phyloP scores from a whole-genome alignment of 257 asterid species.

The Petunia secreta region DNA sequence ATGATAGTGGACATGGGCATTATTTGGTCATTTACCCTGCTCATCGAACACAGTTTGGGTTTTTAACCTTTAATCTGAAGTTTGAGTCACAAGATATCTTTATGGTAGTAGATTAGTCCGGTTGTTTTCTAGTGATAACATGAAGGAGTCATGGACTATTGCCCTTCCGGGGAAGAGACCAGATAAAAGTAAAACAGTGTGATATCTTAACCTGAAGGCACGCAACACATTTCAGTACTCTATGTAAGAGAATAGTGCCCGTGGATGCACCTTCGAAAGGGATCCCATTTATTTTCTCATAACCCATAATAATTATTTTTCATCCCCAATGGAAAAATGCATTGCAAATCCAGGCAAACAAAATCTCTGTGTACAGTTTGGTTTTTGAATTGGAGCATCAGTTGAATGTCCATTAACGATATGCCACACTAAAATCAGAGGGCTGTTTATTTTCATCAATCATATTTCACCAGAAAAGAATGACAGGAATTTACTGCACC shows the following conservation, averaged over 20 bases:
- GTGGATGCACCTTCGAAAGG: not conserved
- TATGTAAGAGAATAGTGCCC: not conserved
- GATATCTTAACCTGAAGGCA: not conserved
- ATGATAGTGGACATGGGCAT: not conserved
- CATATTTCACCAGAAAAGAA: not conserved
- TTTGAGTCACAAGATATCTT: not conserved
- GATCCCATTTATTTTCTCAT: not conserved
- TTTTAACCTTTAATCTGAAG: not conserved
- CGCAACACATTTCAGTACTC: not conserved
- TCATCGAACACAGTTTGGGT: not conserved
- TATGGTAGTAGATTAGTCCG: not conserved
- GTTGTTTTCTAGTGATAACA: not conserved
- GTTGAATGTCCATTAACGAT: not conserved
- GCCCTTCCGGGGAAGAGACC: not conserved
- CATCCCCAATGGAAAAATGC: not conserved
- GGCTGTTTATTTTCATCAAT: not conserved
- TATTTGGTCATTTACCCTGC: not conserved
- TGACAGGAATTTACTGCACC: conserved; percentile 42
- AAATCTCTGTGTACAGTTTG: not conserved
- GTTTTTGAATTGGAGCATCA: not conserved
- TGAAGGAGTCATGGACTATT: not conserved
- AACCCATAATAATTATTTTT: not conserved
- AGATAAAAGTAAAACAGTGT: not conserved
- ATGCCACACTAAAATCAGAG: not conserved
- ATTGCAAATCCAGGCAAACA: conserved; percentile 1